Percentiles rank a stretch among this genome's conserved stretches.
Evolutionary conservation across 169 alveolate species (phyloP).

Genomic region (Cryptosporidium canis): DNA sequence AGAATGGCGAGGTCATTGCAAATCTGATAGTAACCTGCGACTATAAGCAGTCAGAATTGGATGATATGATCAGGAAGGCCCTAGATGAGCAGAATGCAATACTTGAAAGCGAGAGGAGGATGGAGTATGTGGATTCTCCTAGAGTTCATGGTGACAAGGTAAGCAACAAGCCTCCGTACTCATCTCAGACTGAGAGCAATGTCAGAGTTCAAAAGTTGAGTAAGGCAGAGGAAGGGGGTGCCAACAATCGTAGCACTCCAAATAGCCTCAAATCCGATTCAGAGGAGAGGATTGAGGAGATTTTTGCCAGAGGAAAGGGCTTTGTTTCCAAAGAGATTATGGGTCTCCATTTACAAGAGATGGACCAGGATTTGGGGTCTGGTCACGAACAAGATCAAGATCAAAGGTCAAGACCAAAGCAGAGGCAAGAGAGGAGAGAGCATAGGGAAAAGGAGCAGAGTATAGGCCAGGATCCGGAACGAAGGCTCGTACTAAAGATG

Average conservation of each 20-base stretch:
- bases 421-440: background rate
- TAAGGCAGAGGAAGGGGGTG: background rate
- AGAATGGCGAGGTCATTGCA: slow-evolving; percentile 30
- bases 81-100: slow-evolving; percentile 26
- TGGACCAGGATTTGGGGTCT: background rate
- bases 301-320: too few species aligned
- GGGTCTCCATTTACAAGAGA: too few species aligned
- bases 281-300: background rate
- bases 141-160: background rate
- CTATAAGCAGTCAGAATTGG: slow-evolving; percentile 48
- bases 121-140: slow-evolving; percentile 11
- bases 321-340: too few species aligned
- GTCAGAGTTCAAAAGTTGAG: background rate
- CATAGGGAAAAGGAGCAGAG: background rate
- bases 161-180: background rate
- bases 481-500: background rate
- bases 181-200: background rate
- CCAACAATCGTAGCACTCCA: background rate
- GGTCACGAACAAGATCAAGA: background rate
- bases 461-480: background rate
- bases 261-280: background rate
- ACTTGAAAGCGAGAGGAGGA: slow-evolving; percentile 19
- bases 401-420: background rate
- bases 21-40: slow-evolving; percentile 71
- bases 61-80: slow-evolving; percentile 59